phyloP scores from a whole-genome alignment of 192 early-diverging fungal genomes.

The Funneliformis geosporum region DNA sequence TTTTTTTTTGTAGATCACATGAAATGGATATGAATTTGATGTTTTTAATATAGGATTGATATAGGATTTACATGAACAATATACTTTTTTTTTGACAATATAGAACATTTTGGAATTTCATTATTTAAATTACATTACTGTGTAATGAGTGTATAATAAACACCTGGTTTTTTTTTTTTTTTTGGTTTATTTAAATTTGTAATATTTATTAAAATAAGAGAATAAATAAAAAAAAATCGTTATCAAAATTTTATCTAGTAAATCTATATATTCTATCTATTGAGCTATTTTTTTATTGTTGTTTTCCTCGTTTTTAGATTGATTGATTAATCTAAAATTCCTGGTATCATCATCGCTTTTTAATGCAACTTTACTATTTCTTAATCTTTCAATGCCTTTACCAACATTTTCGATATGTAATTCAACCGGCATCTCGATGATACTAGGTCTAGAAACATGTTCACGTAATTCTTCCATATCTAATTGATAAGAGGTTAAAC shows the following conservation, averaged over 20 bases:
- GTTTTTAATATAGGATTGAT: neutral
- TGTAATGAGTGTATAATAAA: too few relatives aligned
- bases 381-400: constrained; percentile 43
- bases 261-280: neutral
- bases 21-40: neutral
- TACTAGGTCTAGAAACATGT: constrained; percentile 40
- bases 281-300: neutral
- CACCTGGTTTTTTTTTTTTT: too few relatives aligned
- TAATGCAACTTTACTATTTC: constrained; percentile 39
- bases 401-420: constrained; percentile 45
- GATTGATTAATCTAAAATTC: neutral
- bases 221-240: too few relatives aligned
- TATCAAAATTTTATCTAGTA: too few relatives aligned
- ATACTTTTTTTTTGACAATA: too few relatives aligned
- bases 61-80: too few relatives aligned
- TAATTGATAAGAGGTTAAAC: constrained; percentile 53
- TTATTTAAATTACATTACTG: too few relatives aligned
- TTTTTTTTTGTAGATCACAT: neutral
- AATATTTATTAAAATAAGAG: too few relatives aligned
- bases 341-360: constrained; percentile 6
- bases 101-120: too few relatives aligned
- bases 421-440: constrained; percentile 40
- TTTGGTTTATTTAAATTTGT: too few relatives aligned
- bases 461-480: constrained; percentile 54
- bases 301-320: neutral